A percentile compares a stretch with the other conserved stretches of the same genome.
These are phyloP conservation scores for Rutstroemia sp. DNA, from an alignment of 2,329 filamentous ascomycete genomes.

Conservation along the genomic window DNA sequence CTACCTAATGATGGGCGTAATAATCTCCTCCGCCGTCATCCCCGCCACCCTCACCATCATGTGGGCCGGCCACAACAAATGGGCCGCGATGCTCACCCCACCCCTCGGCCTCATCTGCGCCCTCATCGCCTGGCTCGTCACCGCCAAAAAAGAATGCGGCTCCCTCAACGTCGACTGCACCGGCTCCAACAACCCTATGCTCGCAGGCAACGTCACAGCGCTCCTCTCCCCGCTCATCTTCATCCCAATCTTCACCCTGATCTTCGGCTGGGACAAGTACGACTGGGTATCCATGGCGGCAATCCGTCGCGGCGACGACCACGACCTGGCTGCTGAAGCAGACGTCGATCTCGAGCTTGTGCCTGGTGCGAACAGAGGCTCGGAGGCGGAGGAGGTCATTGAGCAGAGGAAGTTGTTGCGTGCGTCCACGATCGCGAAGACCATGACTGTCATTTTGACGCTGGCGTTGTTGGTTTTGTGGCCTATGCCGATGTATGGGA, in stretches of 20 bases:
- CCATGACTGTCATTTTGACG: slow-evolving; percentile 53
- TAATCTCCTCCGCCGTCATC: slow-evolving; percentile 79
- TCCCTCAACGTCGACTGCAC: slow-evolving; percentile 65
- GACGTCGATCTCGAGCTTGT: slow-evolving; percentile 59
- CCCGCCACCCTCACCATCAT: slow-evolving; percentile 74
- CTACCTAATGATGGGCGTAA: slow-evolving; percentile 85
- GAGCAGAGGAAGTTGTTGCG: slow-evolving; percentile 42
- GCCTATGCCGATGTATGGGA: slow-evolving; percentile 89
- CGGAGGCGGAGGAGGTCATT: slow-evolving; percentile 34
- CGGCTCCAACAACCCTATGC: slow-evolving; percentile 80
- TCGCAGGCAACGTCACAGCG: slow-evolving; percentile 78
- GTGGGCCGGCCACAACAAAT: slow-evolving; percentile 74
- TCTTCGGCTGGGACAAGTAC: slow-evolving; percentile 61
- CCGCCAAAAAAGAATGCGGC: slow-evolving; percentile 62
- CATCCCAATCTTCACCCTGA: slow-evolving; percentile 66
- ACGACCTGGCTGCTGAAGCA: slow-evolving; percentile 57
- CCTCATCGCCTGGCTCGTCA: slow-evolving; percentile 72
- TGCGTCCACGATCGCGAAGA: slow-evolving; percentile 43
- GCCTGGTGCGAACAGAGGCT: slow-evolving; percentile 38
- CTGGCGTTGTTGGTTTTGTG: slow-evolving; percentile 71
- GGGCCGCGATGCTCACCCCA: slow-evolving; percentile 63
- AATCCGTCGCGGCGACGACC: slow-evolving; percentile 74
- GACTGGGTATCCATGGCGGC: slow-evolving; percentile 78
- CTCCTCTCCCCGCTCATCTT: slow-evolving; percentile 70
- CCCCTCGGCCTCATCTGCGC: slow-evolving; percentile 62